Conservation (phyloP, 1,139 yeast genomes). For the Geotrichum reessii region DNA sequence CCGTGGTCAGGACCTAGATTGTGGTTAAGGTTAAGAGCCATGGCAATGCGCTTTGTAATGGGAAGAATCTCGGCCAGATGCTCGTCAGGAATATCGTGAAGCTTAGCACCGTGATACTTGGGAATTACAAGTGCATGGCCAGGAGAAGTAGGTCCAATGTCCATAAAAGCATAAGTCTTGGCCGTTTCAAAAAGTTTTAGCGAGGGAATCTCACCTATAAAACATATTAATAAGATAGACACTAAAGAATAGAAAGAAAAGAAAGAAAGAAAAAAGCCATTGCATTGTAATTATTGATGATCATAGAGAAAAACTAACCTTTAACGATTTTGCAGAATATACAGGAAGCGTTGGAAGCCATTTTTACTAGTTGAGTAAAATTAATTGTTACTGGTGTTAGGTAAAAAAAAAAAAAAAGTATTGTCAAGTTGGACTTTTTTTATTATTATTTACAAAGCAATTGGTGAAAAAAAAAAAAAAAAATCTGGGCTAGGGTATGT, state of each 20-base stretch:
- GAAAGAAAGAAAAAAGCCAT: background rate
- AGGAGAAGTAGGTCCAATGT: constrained; percentile 82
- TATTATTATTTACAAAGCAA: background rate
- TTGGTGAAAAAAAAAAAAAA: background rate
- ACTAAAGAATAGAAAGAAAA: background rate
- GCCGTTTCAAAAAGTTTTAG: constrained; percentile 81
- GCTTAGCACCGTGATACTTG: constrained; percentile 83
- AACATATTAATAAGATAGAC: too few relatives aligned
- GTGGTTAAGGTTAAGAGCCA: constrained; percentile 58
- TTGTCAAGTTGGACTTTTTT: background rate
- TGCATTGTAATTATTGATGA: background rate
- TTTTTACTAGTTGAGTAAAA: constrained; percentile 11
- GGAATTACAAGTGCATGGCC: constrained; percentile 90
- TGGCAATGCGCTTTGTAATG: constrained; percentile 75
- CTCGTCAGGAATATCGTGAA: constrained; percentile 90
- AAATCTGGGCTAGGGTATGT: background rate
- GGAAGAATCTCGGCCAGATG: constrained; percentile 79
- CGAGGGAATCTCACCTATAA: constrained; percentile 87
- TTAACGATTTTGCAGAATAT: constrained; percentile 80
- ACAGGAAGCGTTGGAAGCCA: constrained; percentile 52
- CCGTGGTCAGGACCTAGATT: constrained; percentile 51
- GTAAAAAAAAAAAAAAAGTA: background rate
- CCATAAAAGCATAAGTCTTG: constrained; percentile 75
- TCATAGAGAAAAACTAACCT: background rate
- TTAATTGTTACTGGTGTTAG: background rate